Evolutionary conservation across 371 early-diverging fungal genomes (phyloP).

Genomic region (Funneliformis caledonium): DNA sequence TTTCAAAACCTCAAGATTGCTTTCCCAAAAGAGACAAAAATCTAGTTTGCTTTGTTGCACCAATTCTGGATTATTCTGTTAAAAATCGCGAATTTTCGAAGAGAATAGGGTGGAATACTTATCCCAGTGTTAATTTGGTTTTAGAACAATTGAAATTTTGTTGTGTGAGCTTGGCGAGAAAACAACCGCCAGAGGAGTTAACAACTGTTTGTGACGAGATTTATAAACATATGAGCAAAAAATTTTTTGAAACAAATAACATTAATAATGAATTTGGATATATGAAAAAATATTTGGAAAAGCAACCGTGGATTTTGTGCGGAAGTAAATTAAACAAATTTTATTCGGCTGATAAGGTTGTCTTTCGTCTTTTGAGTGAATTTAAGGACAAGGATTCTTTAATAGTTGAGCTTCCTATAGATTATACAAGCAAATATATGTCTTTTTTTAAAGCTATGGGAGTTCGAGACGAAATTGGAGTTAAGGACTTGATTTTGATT

Average conservation of each 20-base stretch:
- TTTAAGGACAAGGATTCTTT: neutral
- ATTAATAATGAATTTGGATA: neutral
- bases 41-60: neutral
- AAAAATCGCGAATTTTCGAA: neutral
- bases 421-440: neutral
- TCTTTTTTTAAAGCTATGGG: neutral
- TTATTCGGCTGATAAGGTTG: neutral
- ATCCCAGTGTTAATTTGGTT: neutral
- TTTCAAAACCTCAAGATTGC: neutral
- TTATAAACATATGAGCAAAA: neutral
- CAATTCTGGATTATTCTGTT: neutral
- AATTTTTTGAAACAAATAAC: neutral
- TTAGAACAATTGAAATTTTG: neutral
- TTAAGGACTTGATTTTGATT: neutral
- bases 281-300: neutral
- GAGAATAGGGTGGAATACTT: neutral
- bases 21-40: neutral
- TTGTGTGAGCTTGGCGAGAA: neutral
- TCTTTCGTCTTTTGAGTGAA: neutral
- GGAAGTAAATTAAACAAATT: neutral
- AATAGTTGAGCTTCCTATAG: neutral
- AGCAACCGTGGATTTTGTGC: neutral
- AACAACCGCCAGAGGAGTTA: neutral
- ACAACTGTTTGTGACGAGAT: neutral
- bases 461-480: neutral